Evolutionary conservation across 768 basidiomycete genomes (phyloP).

Genomic region (Ramaria sp.): DNA sequence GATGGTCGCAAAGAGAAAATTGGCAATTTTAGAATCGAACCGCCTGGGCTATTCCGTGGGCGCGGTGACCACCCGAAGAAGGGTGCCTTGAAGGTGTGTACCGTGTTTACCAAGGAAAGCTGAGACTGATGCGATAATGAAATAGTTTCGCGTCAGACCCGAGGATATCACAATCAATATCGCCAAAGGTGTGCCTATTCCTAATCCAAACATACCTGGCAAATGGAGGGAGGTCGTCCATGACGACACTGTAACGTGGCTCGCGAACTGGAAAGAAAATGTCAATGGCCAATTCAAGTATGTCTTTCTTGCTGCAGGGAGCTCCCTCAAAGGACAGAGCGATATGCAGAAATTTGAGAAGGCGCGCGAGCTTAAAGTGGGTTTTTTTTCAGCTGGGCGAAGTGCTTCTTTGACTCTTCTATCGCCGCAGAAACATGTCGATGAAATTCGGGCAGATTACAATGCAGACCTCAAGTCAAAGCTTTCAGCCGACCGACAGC

Average conservation of each 20-base stretch:
- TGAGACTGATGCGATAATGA: background rate
- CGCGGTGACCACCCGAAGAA: slow-evolving; percentile 99
- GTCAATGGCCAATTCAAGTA: slow-evolving; percentile 94
- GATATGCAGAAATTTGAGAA: slow-evolving; percentile 99
- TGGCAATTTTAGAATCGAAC: slow-evolving; percentile 97
- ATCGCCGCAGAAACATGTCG: slow-evolving; percentile 65
- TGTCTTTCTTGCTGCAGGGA: slow-evolving; percentile 95
- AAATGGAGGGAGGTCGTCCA: slow-evolving; percentile 83
- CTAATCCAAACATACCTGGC: slow-evolving; percentile 85
- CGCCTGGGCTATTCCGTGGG: slow-evolving; percentile 95
- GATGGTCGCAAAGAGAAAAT: slow-evolving; percentile 97
- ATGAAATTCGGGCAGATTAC: slow-evolving; percentile 85
- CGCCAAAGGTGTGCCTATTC: slow-evolving; percentile 59
- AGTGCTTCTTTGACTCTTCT: slow-evolving; percentile 6
- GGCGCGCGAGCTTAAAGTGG: slow-evolving; percentile 88
- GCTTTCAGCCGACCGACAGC: slow-evolving; percentile 89
- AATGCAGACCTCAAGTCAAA: slow-evolving; percentile 74
- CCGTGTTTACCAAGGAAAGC: background rate
- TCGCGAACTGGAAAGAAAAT: slow-evolving; percentile 98
- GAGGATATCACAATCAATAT: slow-evolving; percentile 97
- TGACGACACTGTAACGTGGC: slow-evolving; percentile 97
- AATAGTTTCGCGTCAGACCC: slow-evolving; percentile 74
- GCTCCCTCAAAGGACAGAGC: slow-evolving; percentile 95
- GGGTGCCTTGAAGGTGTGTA: slow-evolving; percentile 76
- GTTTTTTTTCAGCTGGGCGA: slow-evolving; percentile 9